phyloP scores from a whole-genome alignment of 2,329 filamentous ascomycete genomes.

The Magnaporthiopsis incrustans region DNA sequence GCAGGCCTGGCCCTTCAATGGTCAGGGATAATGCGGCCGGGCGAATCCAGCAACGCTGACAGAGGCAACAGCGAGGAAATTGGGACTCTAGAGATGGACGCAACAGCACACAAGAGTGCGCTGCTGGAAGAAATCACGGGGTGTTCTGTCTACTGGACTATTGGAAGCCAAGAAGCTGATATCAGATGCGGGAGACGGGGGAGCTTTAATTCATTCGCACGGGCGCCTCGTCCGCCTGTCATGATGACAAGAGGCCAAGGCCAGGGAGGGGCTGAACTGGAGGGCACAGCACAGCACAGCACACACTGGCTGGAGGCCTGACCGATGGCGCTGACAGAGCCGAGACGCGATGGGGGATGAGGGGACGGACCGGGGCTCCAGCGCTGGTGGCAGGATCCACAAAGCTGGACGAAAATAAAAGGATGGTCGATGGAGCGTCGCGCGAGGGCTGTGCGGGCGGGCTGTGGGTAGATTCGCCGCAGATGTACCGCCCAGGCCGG shows the following conservation, averaged over 20 bases:
- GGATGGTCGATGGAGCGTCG: not conserved
- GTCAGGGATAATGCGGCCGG: not conserved
- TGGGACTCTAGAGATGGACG: not conserved
- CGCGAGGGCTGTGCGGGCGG: no score
- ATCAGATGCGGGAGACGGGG: not conserved
- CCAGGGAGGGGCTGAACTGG: not conserved
- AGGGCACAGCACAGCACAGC: no score
- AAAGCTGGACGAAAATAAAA: not conserved
- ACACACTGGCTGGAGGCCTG: no score
- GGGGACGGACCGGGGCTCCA: not conserved
- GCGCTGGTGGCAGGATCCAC: not conserved
- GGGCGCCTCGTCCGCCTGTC: not conserved
- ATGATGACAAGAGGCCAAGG: not conserved
- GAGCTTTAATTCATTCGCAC: not conserved
- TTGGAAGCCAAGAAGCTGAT: not conserved
- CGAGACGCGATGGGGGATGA: not conserved
- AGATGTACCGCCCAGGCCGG: no score
- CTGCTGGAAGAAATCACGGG: not conserved
- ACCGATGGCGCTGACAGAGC: not conserved
- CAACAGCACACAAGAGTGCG: no score
- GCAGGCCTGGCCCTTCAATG: not conserved
- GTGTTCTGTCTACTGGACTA: not conserved
- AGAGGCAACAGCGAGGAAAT: not conserved
- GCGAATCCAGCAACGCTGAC: not conserved
- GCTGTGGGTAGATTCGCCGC: no score